Evolutionary conservation across 2,329 filamentous ascomycete genomes (phyloP), one percentile per base, ranked within the genome.

Genomic region (Teratosphaeria viscida): DNA sequence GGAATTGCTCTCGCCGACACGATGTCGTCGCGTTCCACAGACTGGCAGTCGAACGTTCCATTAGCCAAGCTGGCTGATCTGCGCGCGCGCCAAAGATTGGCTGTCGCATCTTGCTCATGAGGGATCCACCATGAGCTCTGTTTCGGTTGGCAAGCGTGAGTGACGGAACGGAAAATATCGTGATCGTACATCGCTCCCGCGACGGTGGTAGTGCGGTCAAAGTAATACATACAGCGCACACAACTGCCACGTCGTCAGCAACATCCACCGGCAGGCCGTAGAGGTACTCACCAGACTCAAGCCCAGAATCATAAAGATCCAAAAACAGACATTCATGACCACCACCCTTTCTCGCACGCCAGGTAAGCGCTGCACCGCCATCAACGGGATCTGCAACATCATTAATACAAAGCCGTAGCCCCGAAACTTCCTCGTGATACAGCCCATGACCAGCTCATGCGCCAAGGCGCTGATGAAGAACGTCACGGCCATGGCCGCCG

Each of bases 401-500:
- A 96, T 94, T 63, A 90, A 88, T 23, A 95, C 70, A 71, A 96
- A 95, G 10, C 92, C 94, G 71, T 97, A 99, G 12, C 94, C 94
- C 43, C 94, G 80, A 54, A 97, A 80, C 78, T 99, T 97, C 79
- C 96, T 92, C 29, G 92, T 96, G 72, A 99, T 97, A 73, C 92
- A 97, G 7, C 89, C 91, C 89, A 99, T 95, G 68, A 99, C 89
- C 60, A 99, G 82, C 75, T 99, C 94, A 72, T 97, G 94, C 16
- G 90, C 91, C 26, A 95, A 71, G 39, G 94, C 90, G 61, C 87
- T 92, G 68, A 97, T 88, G 60, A 97, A 76, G 71, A 99, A 97
- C 0, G 94, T 97, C 66, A 96, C 89, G 62, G 91, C 77, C 29
- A 92, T 97, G 29, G 94, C 92, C 59, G 87, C 79, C 16, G 82